Evolutionary conservation across 257 asterid genomes (phyloP).

Genomic region (Solanum etuberosum): DNA sequence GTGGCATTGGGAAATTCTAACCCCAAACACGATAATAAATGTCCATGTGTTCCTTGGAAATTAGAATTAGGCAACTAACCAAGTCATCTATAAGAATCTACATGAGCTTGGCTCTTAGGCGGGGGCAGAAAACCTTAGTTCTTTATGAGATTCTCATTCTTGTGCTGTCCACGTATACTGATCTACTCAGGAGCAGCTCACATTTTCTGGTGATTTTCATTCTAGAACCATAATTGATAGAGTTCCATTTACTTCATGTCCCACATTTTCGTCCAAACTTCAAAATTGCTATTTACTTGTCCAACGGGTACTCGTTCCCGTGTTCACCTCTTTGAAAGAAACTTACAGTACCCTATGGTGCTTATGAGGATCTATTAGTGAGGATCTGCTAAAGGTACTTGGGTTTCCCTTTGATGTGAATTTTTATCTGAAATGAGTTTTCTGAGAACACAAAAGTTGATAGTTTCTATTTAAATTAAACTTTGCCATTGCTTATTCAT

Average conservation of each 20-base stretch:
- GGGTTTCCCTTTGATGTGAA: neutral
- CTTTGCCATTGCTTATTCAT: neutral
- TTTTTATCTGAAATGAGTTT: neutral
- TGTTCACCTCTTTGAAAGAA: neutral
- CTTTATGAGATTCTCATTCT: neutral
- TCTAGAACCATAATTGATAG: neutral
- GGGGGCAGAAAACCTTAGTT: neutral
- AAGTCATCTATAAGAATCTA: neutral
- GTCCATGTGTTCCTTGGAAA: neutral
- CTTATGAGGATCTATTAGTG: neutral
- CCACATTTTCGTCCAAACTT: neutral
- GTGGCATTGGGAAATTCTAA: neutral
- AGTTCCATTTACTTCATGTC: neutral
- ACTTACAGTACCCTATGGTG: neutral
- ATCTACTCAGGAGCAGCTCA: neutral
- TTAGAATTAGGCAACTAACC: neutral
- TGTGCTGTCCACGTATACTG: neutral
- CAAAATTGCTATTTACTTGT: neutral
- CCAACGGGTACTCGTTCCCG: neutral
- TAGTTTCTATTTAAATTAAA: neutral
- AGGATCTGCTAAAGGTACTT: neutral
- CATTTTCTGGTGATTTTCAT: neutral
- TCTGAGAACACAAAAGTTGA: neutral
- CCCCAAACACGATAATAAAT: neutral
- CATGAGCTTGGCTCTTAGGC: neutral